Conservation (phyloP, 2,329 filamentous ascomycete genomes). For the Colletotrichum godetiae region DNA sequence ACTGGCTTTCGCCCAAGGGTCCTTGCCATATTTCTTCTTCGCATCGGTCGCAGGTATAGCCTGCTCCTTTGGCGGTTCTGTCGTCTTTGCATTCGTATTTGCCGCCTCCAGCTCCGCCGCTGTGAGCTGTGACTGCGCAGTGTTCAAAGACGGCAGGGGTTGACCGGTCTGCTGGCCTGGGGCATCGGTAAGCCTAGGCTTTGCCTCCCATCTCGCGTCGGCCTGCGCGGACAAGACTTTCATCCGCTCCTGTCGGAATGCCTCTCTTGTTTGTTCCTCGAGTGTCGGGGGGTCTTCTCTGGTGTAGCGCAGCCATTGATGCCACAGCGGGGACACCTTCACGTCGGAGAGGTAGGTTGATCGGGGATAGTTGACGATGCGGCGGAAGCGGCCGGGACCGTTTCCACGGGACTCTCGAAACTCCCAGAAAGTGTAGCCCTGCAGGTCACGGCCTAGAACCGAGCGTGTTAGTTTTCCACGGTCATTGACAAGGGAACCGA, state of each 20-base stretch:
- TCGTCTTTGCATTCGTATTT: conserved; percentile 13
- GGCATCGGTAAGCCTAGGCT: conserved; percentile 60
- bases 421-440: conserved; percentile 77
- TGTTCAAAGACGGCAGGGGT: conserved; percentile 43
- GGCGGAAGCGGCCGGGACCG: conserved; percentile 61
- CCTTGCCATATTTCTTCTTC: conserved; percentile 42
- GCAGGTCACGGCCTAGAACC: conserved; percentile 68
- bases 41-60: background rate
- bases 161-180: conserved; percentile 44
- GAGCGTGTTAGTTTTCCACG: conserved; percentile 16
- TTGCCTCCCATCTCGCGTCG: conserved; percentile 73
- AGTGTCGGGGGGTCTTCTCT: conserved; percentile 65
- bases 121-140: conserved; percentile 26
- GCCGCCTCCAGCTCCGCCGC: conserved; percentile 29
- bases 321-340: conserved; percentile 71
- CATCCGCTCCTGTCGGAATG: conserved; percentile 63
- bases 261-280: conserved; percentile 66
- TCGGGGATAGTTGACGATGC: conserved; percentile 70
- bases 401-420: conserved; percentile 64
- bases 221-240: conserved; percentile 69
- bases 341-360: conserved; percentile 66
- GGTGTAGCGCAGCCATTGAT: conserved; percentile 75
- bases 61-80: conserved; percentile 13
- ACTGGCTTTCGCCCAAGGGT: conserved; percentile 69
- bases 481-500: background rate